phyloP scores from a whole-genome alignment of 805 yeast species.

The Candida hispaniensis region DNA sequence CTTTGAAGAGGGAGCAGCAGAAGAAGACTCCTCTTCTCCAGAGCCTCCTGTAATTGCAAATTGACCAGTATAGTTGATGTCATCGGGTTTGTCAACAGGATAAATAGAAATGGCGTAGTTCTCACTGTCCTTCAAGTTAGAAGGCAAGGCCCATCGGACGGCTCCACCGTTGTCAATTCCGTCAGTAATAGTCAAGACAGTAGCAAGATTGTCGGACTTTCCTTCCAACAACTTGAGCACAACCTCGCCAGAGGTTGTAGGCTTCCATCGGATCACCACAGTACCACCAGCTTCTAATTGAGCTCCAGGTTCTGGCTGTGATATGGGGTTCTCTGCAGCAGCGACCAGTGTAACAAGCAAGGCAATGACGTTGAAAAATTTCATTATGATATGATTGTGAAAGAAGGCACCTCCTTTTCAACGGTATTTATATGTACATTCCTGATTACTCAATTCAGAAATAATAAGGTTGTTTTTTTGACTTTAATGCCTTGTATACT shows the following conservation, averaged over 20 bases:
- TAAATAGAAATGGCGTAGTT: constrained; percentile 29
- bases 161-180: constrained; percentile 30
- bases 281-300: constrained; percentile 26
- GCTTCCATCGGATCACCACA: constrained; percentile 27
- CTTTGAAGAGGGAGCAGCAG: constrained; percentile 3
- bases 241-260: constrained; percentile 27
- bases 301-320: constrained; percentile 25
- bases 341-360: constrained; percentile 17
- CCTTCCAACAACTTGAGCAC: constrained; percentile 29
- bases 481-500: too few relatives aligned
- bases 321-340: constrained; percentile 26
- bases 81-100: constrained; percentile 24
- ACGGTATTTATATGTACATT: too few relatives aligned
- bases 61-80: constrained; percentile 30
- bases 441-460: too few relatives aligned
- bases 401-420: too few relatives aligned
- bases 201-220: constrained; percentile 25
- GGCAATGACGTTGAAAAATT: constrained; percentile 7
- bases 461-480: too few relatives aligned
- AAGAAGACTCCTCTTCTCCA: constrained; percentile 9
- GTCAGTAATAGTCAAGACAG: constrained; percentile 29
- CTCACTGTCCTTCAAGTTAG: constrained; percentile 24
- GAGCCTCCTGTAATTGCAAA: constrained; percentile 24
- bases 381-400: constrained; percentile 3
- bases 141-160: constrained; percentile 31